Percentiles rank a stretch among this genome's conserved stretches.
These are phyloP conservation scores for Astraeus odoratus DNA, from an alignment of 768 basidiomycete species.

Conservation along the genomic window DNA sequence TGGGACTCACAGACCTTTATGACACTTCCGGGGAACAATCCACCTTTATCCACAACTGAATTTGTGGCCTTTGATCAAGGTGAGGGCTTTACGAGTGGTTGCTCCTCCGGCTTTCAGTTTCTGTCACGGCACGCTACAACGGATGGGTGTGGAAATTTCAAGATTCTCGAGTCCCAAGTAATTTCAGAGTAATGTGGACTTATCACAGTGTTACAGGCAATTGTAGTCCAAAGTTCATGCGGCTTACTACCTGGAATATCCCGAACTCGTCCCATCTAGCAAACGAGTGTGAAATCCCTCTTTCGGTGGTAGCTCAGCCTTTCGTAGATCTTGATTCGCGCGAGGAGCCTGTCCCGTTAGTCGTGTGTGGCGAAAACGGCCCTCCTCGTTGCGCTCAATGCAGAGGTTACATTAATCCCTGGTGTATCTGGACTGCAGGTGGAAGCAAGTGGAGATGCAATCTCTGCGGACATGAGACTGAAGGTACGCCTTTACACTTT, in stretches of 20 bases:
- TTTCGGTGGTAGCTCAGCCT: conserved; percentile 83
- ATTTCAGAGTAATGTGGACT: not conserved
- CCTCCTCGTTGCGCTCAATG: conserved; percentile 84
- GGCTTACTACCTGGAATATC: conserved; percentile 85
- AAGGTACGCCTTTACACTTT: conserved; percentile 48
- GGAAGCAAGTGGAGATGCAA: conserved; percentile 91
- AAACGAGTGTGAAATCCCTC: conserved; percentile 74
- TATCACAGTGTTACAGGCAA: conserved; percentile 47
- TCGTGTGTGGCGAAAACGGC: conserved; percentile 63
- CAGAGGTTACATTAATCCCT: conserved; percentile 89
- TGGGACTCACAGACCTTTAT: conserved; percentile 70
- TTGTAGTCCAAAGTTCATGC: conserved; percentile 84
- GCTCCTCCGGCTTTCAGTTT: not conserved
- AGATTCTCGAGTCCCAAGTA: not conserved
- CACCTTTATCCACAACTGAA: conserved; percentile 83
- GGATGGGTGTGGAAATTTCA: not conserved
- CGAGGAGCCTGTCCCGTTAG: conserved; percentile 75
- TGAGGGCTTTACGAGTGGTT: conserved; percentile 13
- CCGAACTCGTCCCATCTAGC: conserved; percentile 77
- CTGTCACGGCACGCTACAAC: too few relatives aligned
- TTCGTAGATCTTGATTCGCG: conserved; percentile 75
- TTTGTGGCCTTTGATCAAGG: conserved; percentile 91
- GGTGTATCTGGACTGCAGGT: conserved; percentile 79
- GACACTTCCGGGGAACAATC: conserved; percentile 54
- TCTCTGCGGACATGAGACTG: conserved; percentile 76